Conservation (phyloP, 352 stramenopile species). For the Pythium oligandrum region DNA sequence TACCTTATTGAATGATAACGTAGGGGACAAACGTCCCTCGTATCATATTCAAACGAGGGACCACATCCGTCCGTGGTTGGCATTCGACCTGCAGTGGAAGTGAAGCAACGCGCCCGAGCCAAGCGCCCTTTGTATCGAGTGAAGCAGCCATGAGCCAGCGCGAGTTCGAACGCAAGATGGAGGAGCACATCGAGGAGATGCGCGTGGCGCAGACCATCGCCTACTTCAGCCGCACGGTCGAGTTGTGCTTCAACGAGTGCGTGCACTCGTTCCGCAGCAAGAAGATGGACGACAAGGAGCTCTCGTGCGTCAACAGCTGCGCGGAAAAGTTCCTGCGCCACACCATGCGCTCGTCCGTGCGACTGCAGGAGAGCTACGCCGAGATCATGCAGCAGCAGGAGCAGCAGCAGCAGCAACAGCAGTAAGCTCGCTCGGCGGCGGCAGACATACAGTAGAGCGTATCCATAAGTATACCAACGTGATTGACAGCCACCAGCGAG, state of each 20-base stretch:
- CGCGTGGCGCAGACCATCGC: slow-evolving; percentile 86
- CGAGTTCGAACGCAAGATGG: slow-evolving; percentile 87
- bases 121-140: not conserved
- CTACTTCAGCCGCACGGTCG: slow-evolving; percentile 89
- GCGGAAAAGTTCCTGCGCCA: slow-evolving; percentile 89
- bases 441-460: too few species aligned
- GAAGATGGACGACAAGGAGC: slow-evolving; percentile 88
- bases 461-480: too few species aligned
- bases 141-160: slow-evolving; percentile 55
- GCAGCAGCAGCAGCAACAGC: slow-evolving; percentile 46
- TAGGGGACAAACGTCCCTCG: too few species aligned
- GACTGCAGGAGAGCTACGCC: slow-evolving; percentile 84
- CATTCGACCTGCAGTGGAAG: too few species aligned
- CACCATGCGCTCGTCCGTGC: slow-evolving; percentile 87
- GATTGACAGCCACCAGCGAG: too few species aligned
- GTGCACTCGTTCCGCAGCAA: slow-evolving; percentile 90
- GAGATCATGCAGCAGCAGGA: slow-evolving; percentile 86
- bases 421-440: slow-evolving; percentile 10
- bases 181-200: slow-evolving; percentile 89
- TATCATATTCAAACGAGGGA: too few species aligned
- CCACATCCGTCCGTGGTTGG: too few species aligned
- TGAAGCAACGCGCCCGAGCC: too few species aligned
- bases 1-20: too few species aligned
- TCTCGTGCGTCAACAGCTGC: slow-evolving; percentile 85
- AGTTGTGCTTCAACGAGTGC: slow-evolving; percentile 87